Evolutionary conservation across 1,139 yeast genomes (phyloP), one percentile per base, ranked within the genome.

Genomic region (Torulaspora globosa): DNA sequence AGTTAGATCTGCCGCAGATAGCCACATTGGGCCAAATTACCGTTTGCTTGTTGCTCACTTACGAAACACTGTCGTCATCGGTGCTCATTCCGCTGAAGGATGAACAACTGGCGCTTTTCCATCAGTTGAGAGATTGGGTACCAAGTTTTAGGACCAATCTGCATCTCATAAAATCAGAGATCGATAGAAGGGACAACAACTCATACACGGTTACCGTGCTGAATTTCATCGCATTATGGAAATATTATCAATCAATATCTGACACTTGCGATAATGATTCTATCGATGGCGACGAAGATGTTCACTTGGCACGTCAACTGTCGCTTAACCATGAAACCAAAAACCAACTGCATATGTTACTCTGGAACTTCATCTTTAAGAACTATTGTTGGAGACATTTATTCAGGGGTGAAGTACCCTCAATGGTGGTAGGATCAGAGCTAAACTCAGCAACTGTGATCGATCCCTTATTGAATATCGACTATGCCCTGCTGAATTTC

Each of bases 341-440:
- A 23, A 51, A 59, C 39, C 55, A 54, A 27, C 34, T 48, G 18
- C 36, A 42, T 18, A 57, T 58, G 33, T 34, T 51, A 21, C 37
- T 57, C 16, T 61, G 64, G 64, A 60, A 61, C 42, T 59, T 57
- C 36, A 59, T 59, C 15, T 53, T 49, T 32, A 59, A 56, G 46
- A 59, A 59, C 37, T 61, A 60, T 36, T 54, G 55, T 32, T 57
- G 61, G 59, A 57, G 65, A 39, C 62, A 60, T 41, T 36, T 58
- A n/a, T 50, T 56, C 24, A 57, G 50, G 26, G 65, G 66, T 38
- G 61, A 60, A 42, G 44, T 51, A 6, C 63, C 66, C 9, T 43
- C 54, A 7, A 38, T 56, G 28, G 51, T 54, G 8, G 24, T 49
- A 3, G 52, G 51, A 9, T 45, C 50, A 2, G 53, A 48, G 37